A percentile compares a stretch with the other conserved stretches of the same genome.
These are phyloP conservation scores for Xylaria flabelliformis DNA, from an alignment of 495 filamentous ascomycete genomes.

Conservation along the genomic window DNA sequence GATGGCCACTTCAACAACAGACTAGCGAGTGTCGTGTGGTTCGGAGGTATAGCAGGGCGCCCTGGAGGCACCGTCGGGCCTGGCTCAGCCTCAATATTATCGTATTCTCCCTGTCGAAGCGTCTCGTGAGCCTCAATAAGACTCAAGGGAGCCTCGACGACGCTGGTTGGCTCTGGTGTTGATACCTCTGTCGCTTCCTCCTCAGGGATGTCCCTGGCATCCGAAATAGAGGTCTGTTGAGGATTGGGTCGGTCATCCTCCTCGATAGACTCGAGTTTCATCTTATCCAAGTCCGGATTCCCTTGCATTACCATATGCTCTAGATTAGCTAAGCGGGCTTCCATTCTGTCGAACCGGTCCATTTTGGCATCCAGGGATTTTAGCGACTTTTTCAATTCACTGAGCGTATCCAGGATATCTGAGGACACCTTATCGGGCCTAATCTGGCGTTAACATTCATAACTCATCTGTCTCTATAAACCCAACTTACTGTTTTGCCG, in stretches of 20 bases:
- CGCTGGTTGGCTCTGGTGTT: conserved; percentile 36
- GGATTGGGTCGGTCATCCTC: conserved; percentile 36
- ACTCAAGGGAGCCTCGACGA: conserved; percentile 37
- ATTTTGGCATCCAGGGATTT: conserved; percentile 33
- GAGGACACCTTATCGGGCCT: conserved; percentile 61
- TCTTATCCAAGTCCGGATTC: conserved; percentile 31
- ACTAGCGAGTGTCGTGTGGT: conserved; percentile 83
- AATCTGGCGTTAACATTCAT: conserved; percentile 33
- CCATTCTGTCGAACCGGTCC: conserved; percentile 29
- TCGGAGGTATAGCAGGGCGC: conserved; percentile 71
- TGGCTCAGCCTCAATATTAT: conserved; percentile 52
- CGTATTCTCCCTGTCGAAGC: conserved; percentile 45
- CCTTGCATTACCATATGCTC: conserved; percentile 34
- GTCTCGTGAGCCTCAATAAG: conserved; percentile 43
- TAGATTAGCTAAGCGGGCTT: conserved; percentile 34
- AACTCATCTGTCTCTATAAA: conserved; percentile 18
- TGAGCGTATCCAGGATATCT: conserved; percentile 55
- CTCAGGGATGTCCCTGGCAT: conserved; percentile 31
- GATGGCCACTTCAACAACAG: conserved; percentile 74
- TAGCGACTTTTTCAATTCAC: conserved; percentile 43
- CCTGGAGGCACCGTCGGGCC: conserved; percentile 56
- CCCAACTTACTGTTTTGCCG: conserved; percentile 66
- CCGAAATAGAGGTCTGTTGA: conserved; percentile 31
- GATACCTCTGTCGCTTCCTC: conserved; percentile 34
- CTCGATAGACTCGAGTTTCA: conserved; percentile 43